phyloP scores from a whole-genome alignment of 2,329 filamentous ascomycete genomes.

The Fragosphaeria purpurea region DNA sequence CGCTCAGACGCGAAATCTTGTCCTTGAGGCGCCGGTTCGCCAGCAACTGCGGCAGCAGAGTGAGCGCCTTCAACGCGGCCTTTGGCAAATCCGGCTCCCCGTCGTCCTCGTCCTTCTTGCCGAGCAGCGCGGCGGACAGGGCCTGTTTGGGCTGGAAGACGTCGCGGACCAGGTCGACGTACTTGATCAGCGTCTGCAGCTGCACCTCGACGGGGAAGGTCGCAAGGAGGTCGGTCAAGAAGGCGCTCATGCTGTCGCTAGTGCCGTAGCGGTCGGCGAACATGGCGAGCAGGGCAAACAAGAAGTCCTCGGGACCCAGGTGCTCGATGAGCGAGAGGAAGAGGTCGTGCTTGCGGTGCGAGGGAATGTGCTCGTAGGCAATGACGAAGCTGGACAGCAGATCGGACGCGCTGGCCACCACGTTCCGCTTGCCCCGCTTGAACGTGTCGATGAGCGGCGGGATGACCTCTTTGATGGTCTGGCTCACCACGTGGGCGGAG shows the following conservation, averaged over 20 bases:
- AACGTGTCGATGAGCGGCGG: constrained; percentile 83
- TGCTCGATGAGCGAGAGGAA: constrained; percentile 81
- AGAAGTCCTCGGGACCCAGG: constrained; percentile 73
- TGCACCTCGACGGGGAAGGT: constrained; percentile 67
- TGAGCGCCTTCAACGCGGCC: constrained; percentile 44
- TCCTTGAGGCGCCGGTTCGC: constrained; percentile 46
- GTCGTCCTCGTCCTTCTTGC: constrained; percentile 33
- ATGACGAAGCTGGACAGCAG: constrained; percentile 92
- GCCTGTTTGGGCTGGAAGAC: constrained; percentile 64
- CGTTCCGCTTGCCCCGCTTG: constrained; percentile 65
- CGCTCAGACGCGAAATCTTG: constrained; percentile 46
- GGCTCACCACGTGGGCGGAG: constrained; percentile 89
- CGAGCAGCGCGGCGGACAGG: constrained; percentile 63
- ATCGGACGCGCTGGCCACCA: constrained; percentile 74
- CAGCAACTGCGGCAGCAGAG: constrained; percentile 47
- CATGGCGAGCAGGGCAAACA: constrained; percentile 81
- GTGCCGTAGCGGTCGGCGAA: constrained; percentile 79
- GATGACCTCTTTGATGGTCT: constrained; percentile 88
- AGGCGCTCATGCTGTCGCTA: constrained; percentile 63
- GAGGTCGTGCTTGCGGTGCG: constrained; percentile 69
- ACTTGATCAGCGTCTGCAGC: constrained; percentile 66
- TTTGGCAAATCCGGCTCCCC: constrained; percentile 36
- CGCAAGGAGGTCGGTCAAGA: constrained; percentile 64
- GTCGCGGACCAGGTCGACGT: constrained; percentile 65
- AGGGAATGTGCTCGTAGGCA: constrained; percentile 90